Base-by-base conservation (phyloP, 495 filamentous ascomycete species). In the Neurospora sp. region DNA sequence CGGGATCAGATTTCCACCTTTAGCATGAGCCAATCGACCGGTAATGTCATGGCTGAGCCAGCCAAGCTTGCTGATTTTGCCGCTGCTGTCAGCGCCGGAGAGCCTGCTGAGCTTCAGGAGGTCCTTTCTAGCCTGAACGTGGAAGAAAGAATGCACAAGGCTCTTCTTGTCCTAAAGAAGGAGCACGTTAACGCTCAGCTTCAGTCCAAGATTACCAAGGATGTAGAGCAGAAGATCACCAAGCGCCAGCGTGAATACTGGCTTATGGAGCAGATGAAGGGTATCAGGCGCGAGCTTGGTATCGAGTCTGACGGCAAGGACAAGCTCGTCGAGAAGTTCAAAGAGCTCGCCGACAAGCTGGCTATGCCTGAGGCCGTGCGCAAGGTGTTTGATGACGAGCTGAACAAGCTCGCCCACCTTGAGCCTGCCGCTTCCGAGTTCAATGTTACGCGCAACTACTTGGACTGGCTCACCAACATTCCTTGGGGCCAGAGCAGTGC, bases 231-330 rank as follows among this genome's bases (percentile, higher is more conserved):
- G 74, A 97, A 97, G 84, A 99, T 99, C 73, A 94, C 96, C 77
- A 98, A 98, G 84, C 91, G 96, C 12, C 96, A 99, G 79, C 90
- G 96, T 39, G 96, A 99, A 78, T 99, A 99, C 84, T 99, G 93
- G 93, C 84, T 99, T 23, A 95, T 96, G 93, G 96, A 99, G 81
- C 96, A 99, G 78, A 96, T 98, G 94, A 98, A 98, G 83, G 96
- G 94, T n/a, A 98, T 99, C 78, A 90, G 92, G 74, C 87, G 95
- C 71, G 96, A 99, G 80, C 87, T 99, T 27, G 96, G 96, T 16
- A 93, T 98, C 72, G 96, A 98, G 81, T 96, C 93, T 4, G 96
- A 99, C 78, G 96, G 96, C 40, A 99, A 97, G 81, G 96, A 99
- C 73, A 98, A 97, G 82, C 87, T 99, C 37, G 92, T 98, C 3